Base-by-base conservation (phyloP, 495 filamentous ascomycete genomes). In the Terfezia boudieri region DNA sequence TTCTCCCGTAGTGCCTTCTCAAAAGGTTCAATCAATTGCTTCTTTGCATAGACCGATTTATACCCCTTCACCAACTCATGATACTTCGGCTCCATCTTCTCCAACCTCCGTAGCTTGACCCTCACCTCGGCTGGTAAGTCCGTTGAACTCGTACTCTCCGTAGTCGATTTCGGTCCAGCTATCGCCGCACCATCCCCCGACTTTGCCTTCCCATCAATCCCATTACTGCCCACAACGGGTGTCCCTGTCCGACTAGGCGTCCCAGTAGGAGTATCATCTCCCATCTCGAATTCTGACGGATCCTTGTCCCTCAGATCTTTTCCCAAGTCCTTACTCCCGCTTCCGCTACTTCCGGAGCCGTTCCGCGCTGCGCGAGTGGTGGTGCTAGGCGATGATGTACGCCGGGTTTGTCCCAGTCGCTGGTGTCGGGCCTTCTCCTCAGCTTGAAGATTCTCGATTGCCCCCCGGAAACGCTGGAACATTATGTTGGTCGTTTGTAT, bases 11-110 rank as follows among this genome's bases (percentile, higher is more conserved):
- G 73, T 2, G 81, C 77, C 50, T 83, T 83, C 70, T 98, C 90
- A 61, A 98, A 96, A 0, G 83, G 82, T 62, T 95, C 90, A 61
- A 96, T 93, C 2, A 80, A 75, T 7, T 79, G 73, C 35, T 86
- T 83, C 35, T 85, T 79, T 35, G 84, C 78, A 68, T 96, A 90
- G 4, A 89, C 89, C 51, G 84, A 77, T 51, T 85, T 79, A 67
- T 98, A 98, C 2, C 87, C 90, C 43, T 85, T 82, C 52, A 96
- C 73, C 0, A 98, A 74, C 60, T 96, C 90, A 64, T 82, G 76
- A 66, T 94, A 94, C 59, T 80, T 81, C 8, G 78, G 70, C 60
- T 94, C 87, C n/a, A 95, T 64, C 63, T 83, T 94, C 52, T 86
- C 86, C 36, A 95, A 70, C 67, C 82, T 86, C 43, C 80, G 73